Evolutionary conservation across 441 rosid species (phyloP), one percentile per base, ranked within the genome.

Genomic region (Brassica hybrid): DNA sequence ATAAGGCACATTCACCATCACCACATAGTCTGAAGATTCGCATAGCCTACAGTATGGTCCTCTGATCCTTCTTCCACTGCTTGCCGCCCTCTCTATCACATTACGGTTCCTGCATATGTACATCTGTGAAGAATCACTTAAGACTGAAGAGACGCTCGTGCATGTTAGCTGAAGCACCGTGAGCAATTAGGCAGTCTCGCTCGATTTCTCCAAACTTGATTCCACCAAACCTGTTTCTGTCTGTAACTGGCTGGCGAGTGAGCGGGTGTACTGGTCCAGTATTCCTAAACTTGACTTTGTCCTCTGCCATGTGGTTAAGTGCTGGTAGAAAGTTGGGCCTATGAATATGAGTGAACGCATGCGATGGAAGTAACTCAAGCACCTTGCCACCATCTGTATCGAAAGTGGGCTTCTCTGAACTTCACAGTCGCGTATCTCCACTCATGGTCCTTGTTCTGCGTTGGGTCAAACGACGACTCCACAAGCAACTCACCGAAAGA

Each of bases 161-260:
- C 71, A 95, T 75, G 73, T 92, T 95, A 7, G 93, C 97, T 0
- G 96, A 81, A 13, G 97, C 98, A 6, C 94, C 91, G 2, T 93
- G 98, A 3, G 97, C 99, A 57, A 92, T 89, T 1, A 96, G 93
- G 79, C 95, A 93, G 79, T 92, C 97, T 1, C 93, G 85, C 79
- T 93, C 97, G 95, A 93, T 93, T 78, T 93, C 97, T 13, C 98
- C 97, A 12, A 96, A 93, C 83, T 91, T 90, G 74, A 93, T 85
- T 4, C 98, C 98, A 1, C 96, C 99, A 36, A 87, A 93, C n/a
- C 94, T 7, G 2, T 34, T 34, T 34, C 41, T 34, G 41, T 34
- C 41, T 7, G 41, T 7, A 34, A 34, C 41, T 7, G 41, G 41
- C 41, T 34, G 41, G 41, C 41, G 41, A 34, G 41, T 34, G 41